Conservation (phyloP, 345 rosid species). For the Citrus medica region DNA sequence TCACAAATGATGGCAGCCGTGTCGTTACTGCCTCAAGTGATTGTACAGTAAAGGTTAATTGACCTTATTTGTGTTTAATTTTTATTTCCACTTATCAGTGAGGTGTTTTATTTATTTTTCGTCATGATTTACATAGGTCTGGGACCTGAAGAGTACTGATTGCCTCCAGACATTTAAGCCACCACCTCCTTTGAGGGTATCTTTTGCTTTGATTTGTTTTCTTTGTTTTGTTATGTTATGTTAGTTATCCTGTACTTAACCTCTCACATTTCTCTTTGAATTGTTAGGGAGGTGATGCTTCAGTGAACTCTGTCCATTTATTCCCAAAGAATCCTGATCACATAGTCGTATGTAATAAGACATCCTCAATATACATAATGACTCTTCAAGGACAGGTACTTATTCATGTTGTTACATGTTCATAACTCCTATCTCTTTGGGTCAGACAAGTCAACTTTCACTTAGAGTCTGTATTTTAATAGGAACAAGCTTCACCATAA, state of each 20-base stretch:
- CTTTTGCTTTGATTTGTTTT: not conserved
- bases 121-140: slow-evolving; percentile 49
- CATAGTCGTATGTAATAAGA: slow-evolving; percentile 88
- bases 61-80: not conserved
- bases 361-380: slow-evolving; percentile 88
- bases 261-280: slow-evolving; percentile 22
- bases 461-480: not conserved
- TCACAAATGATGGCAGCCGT: slow-evolving; percentile 85
- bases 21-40: slow-evolving; percentile 91
- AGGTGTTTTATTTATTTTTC: not conserved
- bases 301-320: slow-evolving; percentile 96
- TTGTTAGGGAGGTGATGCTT: slow-evolving; percentile 88
- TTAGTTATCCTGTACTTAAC: slow-evolving; percentile 7
- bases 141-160: slow-evolving; percentile 96
- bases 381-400: slow-evolving; percentile 97
- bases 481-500: not conserved
- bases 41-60: slow-evolving; percentile 73
- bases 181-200: slow-evolving; percentile 91
- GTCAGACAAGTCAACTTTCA: not conserved
- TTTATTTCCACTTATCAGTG: not conserved
- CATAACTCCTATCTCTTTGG: not conserved
- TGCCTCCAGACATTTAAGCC: slow-evolving; percentile 93
- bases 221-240: slow-evolving; percentile 4
- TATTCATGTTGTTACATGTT: not conserved
- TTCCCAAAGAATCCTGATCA: slow-evolving; percentile 88